Base-by-base conservation (phyloP, 2,329 filamentous ascomycete genomes). In the Periconia macrospinosa region DNA sequence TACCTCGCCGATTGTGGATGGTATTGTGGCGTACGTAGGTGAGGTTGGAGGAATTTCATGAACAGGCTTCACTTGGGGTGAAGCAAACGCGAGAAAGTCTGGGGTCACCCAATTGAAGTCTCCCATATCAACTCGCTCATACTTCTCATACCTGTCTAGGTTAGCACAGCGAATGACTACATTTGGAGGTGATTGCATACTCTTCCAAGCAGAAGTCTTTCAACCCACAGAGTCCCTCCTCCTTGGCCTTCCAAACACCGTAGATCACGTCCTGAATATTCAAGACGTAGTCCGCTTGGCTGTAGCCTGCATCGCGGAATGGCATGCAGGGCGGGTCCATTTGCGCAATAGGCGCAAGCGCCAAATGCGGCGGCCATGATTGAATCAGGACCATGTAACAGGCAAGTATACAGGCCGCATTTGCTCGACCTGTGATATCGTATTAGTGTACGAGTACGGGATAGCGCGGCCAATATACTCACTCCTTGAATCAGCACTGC, bases 61-160 rank as follows among this genome's bases (percentile, higher is more conserved):
- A 13, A 89, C 84, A 6, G 92, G 90, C 52, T 85, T 82, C 67
- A 92, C 88, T 75, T 97, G 92, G 11, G 94, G 94, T 18, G 93
- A 97, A 43, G 94, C 94, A 73, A 99, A 97, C 19, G 94, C 94
- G 48, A 99, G 84, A 78, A 99, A 99, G 69, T 92, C 82, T 9
- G 93, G 92, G 6, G 92, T 96, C 54, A 99, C 85, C 94, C 94
- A 99, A 84, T 99, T 99, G 88, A 99, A 99, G 78, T 99, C 94
- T 59, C 94, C 94, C 81, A 97, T 92, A 73, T 99, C 94, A 18
- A 99, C 94, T 54, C 94, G 85, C 78, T 99, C 94, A 67, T 86
- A 99, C 72, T 85, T 89, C 78, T 99, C 94, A 73, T 99, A 99
- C 56, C 83, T 86, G 53, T 15, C n/a, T 1, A 11, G 35, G 55